Conservation (phyloP, 2,329 filamentous ascomycete species). For the Diaporthe ampelina region DNA sequence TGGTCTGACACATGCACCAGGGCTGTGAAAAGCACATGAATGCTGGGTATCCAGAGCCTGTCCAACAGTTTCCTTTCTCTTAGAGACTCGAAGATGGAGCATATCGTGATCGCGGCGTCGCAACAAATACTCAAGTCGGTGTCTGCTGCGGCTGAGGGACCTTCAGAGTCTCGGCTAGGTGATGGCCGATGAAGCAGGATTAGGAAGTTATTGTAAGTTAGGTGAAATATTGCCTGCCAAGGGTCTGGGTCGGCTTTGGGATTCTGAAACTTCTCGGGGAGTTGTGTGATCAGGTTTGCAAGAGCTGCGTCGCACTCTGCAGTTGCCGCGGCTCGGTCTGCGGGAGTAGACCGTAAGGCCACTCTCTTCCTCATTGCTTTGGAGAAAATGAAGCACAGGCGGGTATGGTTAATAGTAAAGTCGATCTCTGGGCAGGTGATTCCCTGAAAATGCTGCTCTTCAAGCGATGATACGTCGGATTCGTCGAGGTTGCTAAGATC, state of each 20-base stretch:
- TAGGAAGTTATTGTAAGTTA: slow-evolving; percentile 7
- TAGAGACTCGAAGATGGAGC: slow-evolving; percentile 2
- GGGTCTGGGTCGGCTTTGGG: background rate
- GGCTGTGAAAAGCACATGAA: slow-evolving; percentile 9
- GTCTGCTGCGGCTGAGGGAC: background rate
- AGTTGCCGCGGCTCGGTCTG: slow-evolving; percentile 7
- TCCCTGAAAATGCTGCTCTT: background rate
- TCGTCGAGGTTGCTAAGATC: slow-evolving; percentile 15
- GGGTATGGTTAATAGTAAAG: background rate
- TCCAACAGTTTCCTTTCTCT: background rate
- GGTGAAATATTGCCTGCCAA: slow-evolving; percentile 2
- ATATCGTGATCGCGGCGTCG: slow-evolving; percentile 4
- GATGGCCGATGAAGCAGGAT: slow-evolving; percentile 20
- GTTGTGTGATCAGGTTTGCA: background rate
- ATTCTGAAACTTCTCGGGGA: background rate
- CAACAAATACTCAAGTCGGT: slow-evolving; percentile 13
- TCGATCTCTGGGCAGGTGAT: background rate
- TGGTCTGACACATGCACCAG: slow-evolving; percentile 2
- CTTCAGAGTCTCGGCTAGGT: background rate
- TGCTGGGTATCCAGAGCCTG: background rate
- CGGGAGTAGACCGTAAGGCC: background rate
- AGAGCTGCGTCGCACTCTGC: slow-evolving; percentile 5
- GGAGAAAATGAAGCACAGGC: slow-evolving; percentile 6
- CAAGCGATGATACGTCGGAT: background rate
- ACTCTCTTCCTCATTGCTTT: slow-evolving; percentile 10